phyloP scores from a whole-genome alignment of 148 eudicot genomes.

The Persicaria maculosa region DNA sequence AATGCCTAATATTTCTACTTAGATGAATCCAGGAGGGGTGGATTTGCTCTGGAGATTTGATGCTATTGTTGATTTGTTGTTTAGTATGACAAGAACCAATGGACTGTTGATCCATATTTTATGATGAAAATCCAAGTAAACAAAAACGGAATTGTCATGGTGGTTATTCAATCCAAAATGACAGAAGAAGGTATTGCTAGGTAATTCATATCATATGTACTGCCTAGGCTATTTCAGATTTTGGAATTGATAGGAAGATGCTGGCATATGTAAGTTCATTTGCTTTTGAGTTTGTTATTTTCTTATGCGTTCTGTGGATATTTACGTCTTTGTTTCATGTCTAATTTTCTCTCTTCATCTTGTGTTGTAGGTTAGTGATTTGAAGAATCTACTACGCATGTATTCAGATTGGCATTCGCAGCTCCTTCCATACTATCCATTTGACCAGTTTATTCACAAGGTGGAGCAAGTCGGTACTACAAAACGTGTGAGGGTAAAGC shows the following conservation, averaged over 20 bases:
- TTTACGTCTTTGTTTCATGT: background rate
- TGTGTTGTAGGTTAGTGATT: conserved; percentile 55
- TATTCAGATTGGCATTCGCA: conserved; percentile 90
- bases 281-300: background rate
- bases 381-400: conserved; percentile 65
- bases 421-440: conserved; percentile 73
- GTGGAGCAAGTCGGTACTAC: conserved; percentile 76
- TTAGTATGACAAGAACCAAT: no score
- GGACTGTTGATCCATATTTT: background rate
- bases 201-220: background rate
- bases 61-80: no score
- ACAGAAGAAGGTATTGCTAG: background rate
- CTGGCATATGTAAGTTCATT: background rate
- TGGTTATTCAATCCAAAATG: background rate
- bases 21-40: background rate
- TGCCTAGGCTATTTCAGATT: background rate
- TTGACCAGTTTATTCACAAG: conserved; percentile 84
- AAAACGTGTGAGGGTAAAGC: conserved; percentile 67
- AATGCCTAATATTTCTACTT: background rate
- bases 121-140: background rate
- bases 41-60: background rate
- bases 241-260: background rate
- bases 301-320: background rate
- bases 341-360: background rate
- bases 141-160: background rate